Conservation (phyloP, 2,329 filamentous ascomycete species). For the Ophiostoma sp. region DNA sequence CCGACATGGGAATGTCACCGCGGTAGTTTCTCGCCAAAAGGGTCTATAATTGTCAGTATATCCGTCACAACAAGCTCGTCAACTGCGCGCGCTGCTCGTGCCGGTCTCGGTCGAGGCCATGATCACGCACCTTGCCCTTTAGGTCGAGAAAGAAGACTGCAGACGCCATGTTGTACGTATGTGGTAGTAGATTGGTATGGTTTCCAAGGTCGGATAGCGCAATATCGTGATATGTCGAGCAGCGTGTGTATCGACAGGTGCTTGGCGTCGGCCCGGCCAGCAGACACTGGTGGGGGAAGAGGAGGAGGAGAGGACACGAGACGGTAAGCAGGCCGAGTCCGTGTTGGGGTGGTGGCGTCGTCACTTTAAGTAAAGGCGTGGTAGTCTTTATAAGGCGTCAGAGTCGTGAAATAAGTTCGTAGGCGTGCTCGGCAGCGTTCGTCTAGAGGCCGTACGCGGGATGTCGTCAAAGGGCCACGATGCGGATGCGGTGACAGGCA, state of each 20-base stretch:
- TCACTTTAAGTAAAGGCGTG: neutral
- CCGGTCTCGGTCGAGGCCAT: neutral
- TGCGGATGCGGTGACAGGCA: constrained; percentile 16
- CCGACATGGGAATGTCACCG: constrained; percentile 98
- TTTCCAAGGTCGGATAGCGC: neutral
- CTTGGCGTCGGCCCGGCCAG: constrained; percentile 16
- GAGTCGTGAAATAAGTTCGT: neutral
- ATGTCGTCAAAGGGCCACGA: constrained; percentile 15
- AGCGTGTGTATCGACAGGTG: neutral
- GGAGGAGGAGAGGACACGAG: neutral
- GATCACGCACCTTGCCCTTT: constrained; percentile 84
- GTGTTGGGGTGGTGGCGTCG: neutral
- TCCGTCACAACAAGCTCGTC: neutral
- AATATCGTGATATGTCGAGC: neutral
- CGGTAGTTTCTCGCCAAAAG: constrained; percentile 97
- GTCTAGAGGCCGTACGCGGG: neutral
- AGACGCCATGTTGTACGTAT: constrained; percentile 71
- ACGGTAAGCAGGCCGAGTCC: neutral
- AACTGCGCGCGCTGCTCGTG: neutral
- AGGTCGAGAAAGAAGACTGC: constrained; percentile 97
- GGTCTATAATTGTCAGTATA: constrained; percentile 53
- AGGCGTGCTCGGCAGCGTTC: neutral
- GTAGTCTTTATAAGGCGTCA: neutral
- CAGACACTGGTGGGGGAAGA: neutral
- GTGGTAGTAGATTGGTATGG: neutral